Percentiles rank a stretch among this genome's conserved stretches.
Conservation (phyloP, 768 basidiomycete genomes). For the Collybia sordida region DNA sequence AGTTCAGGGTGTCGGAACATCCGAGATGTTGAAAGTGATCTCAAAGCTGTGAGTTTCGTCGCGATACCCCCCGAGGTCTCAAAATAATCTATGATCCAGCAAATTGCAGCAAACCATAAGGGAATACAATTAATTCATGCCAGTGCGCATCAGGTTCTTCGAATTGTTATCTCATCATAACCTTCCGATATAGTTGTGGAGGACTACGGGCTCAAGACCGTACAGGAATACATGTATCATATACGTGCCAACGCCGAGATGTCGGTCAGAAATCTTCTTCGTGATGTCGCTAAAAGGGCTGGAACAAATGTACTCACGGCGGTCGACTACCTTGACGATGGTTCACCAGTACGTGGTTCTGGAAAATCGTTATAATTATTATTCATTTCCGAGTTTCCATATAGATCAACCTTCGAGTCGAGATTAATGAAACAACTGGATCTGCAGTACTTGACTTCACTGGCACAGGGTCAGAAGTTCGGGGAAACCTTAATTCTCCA, state of each 20-base stretch:
- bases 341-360: constrained; percentile 60
- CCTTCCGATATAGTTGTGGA: constrained; percentile 58
- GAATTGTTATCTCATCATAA: constrained; percentile 3
- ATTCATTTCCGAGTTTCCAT: background rate
- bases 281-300: constrained; percentile 67
- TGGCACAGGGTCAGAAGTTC: constrained; percentile 81
- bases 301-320: constrained; percentile 67
- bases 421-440: constrained; percentile 72
- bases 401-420: constrained; percentile 73
- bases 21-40: constrained; percentile 86
- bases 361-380: background rate
- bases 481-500: constrained; percentile 83
- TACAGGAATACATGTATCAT: constrained; percentile 92
- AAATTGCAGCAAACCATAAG: constrained; percentile 94
- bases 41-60: constrained; percentile 70
- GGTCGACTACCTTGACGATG: constrained; percentile 85
- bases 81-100: constrained; percentile 38
- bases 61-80: too few species aligned
- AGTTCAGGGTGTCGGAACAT: constrained; percentile 88
- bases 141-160: constrained; percentile 39
- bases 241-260: constrained; percentile 87
- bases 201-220: constrained; percentile 82
- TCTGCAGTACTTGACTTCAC: constrained; percentile 84
- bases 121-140: constrained; percentile 84
- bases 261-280: constrained; percentile 81